Evolutionary conservation across 495 filamentous ascomycete genomes (phyloP).

Genomic region (Aspergillus bertholletiae): DNA sequence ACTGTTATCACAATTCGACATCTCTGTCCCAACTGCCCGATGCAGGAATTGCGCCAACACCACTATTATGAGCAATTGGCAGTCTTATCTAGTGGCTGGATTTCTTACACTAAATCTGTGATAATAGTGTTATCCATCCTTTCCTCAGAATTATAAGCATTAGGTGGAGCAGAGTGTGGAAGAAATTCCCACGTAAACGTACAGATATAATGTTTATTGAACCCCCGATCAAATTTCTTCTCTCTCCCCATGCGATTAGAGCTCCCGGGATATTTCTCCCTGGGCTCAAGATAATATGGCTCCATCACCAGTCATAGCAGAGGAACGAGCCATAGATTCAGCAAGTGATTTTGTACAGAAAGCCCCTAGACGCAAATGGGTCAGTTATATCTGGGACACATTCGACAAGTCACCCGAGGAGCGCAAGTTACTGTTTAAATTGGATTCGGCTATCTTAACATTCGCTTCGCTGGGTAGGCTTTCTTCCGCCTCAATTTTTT

Average conservation of each 20-base stretch:
- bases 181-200: not conserved
- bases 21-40: not conserved
- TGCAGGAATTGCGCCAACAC: conserved; percentile 7
- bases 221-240: not conserved
- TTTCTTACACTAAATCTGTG: not conserved
- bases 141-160: not conserved
- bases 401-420: conserved; percentile 60
- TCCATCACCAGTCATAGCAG: conserved; percentile 10
- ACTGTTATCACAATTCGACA: not conserved
- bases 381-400: conserved; percentile 56
- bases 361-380: conserved; percentile 31
- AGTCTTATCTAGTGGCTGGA: not conserved
- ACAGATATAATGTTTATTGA: not conserved
- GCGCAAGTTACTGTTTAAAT: conserved; percentile 56
- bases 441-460: conserved; percentile 53
- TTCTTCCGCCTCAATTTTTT: not conserved
- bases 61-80: conserved; percentile 9
- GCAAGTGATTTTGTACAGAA: conserved; percentile 19
- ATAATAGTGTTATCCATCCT: not conserved
- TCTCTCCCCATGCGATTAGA: not conserved
- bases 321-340: conserved; percentile 14
- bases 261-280: too few relatives aligned
- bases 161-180: not conserved
- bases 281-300: conserved; percentile 1
- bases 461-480: conserved; percentile 48